Base-by-base conservation (phyloP, 306 rosid species). In the Phaseolus lunatus region DNA sequence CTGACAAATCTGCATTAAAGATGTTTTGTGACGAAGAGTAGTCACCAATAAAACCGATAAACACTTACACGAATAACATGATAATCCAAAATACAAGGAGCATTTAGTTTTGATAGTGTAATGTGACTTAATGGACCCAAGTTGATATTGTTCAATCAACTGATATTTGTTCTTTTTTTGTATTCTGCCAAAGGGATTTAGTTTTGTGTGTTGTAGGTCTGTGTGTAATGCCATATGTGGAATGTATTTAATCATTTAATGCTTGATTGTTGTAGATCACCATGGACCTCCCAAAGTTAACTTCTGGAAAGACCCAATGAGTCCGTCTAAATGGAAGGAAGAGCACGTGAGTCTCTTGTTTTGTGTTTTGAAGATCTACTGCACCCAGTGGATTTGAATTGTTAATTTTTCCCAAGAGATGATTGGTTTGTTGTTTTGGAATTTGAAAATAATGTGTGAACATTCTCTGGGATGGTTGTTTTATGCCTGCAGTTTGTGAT, bases 311-410 rank as follows among this genome's bases (percentile, higher is more conserved):
- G 99, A 96, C 83, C 99, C 99, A 73, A 49, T 78, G 93, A 92
- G 86, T 85, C 99, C 99, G 63, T 85, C 98, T 47, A 87, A 89
- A 80, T 96, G 99, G 99, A 96, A 96, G 94, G 98, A 96, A 78
- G 99, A 96, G 87, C 99, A 96, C 67, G 98, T 96, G 78, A 87
- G 98, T 83, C 45, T 83, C 59, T 68, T 67, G 20, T 72, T 74
- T 77, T 67, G 19, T 63, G 65, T 50, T 50, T 76, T 50, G 29
- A 84, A 54, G 64, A 79, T 70, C 27, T 10, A 13, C 70, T 50
- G 9, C 26, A 35, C 35, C 37, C 11, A 18, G 31, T 15, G 33
- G 14, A 62, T 11, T 41, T 66, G 54, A 53, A 50, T 56, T 75
- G 7, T 75, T 31, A 16, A 37, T 44, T 74, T 75, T 72, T 14